phyloP scores from a whole-genome alignment of 306 rosid genomes.

The Quercus cerris region DNA sequence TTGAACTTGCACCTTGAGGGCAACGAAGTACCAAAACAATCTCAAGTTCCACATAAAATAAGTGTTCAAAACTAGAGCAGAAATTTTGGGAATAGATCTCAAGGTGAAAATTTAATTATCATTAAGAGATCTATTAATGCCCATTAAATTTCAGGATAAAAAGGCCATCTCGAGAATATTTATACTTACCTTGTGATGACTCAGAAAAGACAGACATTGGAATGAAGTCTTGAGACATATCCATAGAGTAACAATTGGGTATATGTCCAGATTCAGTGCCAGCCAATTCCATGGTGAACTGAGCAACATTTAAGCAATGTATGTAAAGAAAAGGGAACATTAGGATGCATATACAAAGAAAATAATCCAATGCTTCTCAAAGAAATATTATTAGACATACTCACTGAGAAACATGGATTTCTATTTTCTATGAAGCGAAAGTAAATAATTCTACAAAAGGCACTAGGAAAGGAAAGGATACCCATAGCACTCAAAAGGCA shows the following conservation, averaged over 20 bases:
- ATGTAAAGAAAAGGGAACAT: slow-evolving; percentile 20
- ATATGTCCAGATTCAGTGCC: slow-evolving; percentile 54
- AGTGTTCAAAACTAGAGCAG: background rate
- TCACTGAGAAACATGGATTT: background rate
- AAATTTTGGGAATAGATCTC: background rate
- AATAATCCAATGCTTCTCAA: slow-evolving; percentile 3
- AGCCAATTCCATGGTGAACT: slow-evolving; percentile 94
- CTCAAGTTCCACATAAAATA: background rate
- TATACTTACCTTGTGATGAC: slow-evolving; percentile 59
- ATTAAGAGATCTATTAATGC: background rate
- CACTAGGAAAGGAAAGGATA: background rate
- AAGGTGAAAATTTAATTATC: slow-evolving; percentile 3
- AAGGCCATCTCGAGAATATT: background rate
- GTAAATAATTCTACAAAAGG: background rate
- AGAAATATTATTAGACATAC: background rate
- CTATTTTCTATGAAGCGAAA: background rate
- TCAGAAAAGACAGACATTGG: slow-evolving; percentile 87
- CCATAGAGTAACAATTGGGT: slow-evolving; percentile 59
- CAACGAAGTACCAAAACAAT: background rate
- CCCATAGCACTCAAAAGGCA: background rate
- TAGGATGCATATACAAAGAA: background rate
- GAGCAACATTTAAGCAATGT: slow-evolving; percentile 29
- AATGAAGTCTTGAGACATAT: slow-evolving; percentile 56
- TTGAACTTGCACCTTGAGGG: background rate
- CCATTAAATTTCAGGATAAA: background rate